Evolutionary conservation across 1,284 basidiomycete genomes (phyloP).

Genomic region (Rhodofomes roseus): DNA sequence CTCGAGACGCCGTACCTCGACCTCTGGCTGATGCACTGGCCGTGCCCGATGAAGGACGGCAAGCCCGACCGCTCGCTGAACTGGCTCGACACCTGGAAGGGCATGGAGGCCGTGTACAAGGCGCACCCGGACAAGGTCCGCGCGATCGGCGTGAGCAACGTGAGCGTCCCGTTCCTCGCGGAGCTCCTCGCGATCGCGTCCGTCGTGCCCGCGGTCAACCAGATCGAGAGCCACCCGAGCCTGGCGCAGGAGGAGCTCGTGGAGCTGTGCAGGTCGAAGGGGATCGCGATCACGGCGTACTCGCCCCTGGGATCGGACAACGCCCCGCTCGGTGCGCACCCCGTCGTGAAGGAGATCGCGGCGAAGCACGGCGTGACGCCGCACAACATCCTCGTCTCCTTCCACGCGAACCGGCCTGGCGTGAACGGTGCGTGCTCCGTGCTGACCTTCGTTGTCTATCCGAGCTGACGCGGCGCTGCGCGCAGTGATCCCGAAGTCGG

Average conservation of each 20-base stretch:
- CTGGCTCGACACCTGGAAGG: constrained; percentile 78
- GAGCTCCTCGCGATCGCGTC: constrained; percentile 56
- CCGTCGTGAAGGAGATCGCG: constrained; percentile 52
- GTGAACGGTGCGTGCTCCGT: constrained; percentile 41
- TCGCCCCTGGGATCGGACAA: constrained; percentile 77
- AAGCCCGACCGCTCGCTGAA: constrained; percentile 50
- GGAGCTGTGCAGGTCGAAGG: constrained; percentile 54
- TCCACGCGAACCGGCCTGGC: constrained; percentile 59
- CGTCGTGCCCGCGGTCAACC: constrained; percentile 77
- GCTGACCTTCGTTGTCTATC: not conserved
- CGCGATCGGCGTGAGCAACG: constrained; percentile 77
- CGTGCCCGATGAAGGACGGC: constrained; percentile 54
- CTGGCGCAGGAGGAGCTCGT: constrained; percentile 64
- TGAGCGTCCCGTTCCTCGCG: constrained; percentile 58
- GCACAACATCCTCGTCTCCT: constrained; percentile 58
- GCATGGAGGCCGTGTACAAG: constrained; percentile 69
- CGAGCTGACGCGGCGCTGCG: not conserved
- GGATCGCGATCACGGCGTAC: constrained; percentile 71
- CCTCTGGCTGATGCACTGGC: constrained; percentile 83
- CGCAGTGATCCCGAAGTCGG: constrained; percentile 60
- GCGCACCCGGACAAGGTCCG: constrained; percentile 63
- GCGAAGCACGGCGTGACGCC: constrained; percentile 49
- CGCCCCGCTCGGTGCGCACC: constrained; percentile 63
- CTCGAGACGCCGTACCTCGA: constrained; percentile 78
- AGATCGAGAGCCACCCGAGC: constrained; percentile 76